Evolutionary conservation across 257 asterid genomes (phyloP).

Genomic region (Mitragyna speciosa): DNA sequence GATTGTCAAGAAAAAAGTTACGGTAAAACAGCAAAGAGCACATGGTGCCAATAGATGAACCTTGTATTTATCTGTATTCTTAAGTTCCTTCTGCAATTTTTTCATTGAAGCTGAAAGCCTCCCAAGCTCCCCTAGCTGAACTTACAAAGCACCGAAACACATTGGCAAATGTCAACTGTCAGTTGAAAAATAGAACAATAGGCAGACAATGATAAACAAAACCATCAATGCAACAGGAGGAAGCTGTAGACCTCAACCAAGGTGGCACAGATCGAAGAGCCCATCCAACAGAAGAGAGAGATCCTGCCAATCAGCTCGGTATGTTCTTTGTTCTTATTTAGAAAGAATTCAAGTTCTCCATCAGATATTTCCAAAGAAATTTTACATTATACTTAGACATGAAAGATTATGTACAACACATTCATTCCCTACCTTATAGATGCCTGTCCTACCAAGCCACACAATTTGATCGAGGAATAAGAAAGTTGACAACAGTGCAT

Average conservation of each 20-base stretch:
- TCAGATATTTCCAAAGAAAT: background rate
- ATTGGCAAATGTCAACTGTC: background rate
- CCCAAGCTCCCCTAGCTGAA: slow-evolving; percentile 75
- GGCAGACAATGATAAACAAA: background rate
- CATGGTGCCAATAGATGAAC: slow-evolving; percentile 32
- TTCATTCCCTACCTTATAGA: slow-evolving; percentile 61
- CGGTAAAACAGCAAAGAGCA: slow-evolving; percentile 10
- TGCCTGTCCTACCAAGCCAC: slow-evolving; percentile 93
- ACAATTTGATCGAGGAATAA: slow-evolving; percentile 90
- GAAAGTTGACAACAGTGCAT: slow-evolving; percentile 85
- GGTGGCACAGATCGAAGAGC: slow-evolving; percentile 67
- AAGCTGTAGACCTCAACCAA: slow-evolving; percentile 54
- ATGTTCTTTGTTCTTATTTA: slow-evolving; percentile 77
- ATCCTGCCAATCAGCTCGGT: slow-evolving; percentile 74
- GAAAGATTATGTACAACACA: slow-evolving; percentile 9
- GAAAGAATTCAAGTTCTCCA: background rate
- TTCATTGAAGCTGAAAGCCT: slow-evolving; percentile 82
- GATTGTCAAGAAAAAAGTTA: slow-evolving; percentile 1
- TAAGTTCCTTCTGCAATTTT: slow-evolving; percentile 71
- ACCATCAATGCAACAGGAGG: background rate
- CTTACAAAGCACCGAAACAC: slow-evolving; percentile 15
- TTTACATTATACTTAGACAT: background rate
- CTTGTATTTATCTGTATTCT: slow-evolving; percentile 64
- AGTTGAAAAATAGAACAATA: background rate
- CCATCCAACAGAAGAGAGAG: slow-evolving; percentile 91